Evolutionary conservation across 2,329 filamentous ascomycete species (phyloP).

Genomic region (Ophiostoma angusticollis): DNA sequence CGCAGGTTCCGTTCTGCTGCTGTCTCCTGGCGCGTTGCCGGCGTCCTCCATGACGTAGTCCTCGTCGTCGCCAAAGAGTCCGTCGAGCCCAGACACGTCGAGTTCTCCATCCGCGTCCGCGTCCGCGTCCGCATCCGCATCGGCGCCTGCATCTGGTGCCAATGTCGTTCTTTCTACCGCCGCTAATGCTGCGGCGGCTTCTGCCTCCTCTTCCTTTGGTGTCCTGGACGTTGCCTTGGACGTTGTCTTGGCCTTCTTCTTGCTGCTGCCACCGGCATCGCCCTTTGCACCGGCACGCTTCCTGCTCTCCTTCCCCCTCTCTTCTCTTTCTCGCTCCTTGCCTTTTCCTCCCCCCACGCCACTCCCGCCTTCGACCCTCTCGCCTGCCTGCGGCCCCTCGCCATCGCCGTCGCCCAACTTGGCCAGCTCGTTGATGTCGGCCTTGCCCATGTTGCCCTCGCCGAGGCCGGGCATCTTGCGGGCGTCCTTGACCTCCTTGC

Average conservation of each 20-base stretch:
- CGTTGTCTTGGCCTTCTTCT: conserved; percentile 8
- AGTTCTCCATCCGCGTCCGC: conserved; percentile 3
- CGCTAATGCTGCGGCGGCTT: background rate
- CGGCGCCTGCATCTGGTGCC: background rate
- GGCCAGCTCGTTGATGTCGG: conserved; percentile 16
- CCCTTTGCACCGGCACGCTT: conserved; percentile 1
- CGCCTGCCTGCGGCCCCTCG: conserved; percentile 3
- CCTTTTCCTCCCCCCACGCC: conserved; percentile 5
- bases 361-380: conserved; percentile 3
- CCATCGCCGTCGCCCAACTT: conserved; percentile 12
- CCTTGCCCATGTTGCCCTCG: conserved; percentile 30
- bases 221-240: no score
- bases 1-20: background rate
- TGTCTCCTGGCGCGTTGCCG: no score
- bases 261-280: background rate
- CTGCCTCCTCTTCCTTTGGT: background rate
- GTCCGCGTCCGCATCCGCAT: background rate
- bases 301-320: conserved; percentile 1
- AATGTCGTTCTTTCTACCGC: background rate
- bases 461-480: conserved; percentile 63
- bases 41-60: background rate
- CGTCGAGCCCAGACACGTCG: conserved; percentile 6
- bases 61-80: conserved; percentile 8
- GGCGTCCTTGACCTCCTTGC: conserved; percentile 72
- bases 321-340: conserved; percentile 17